phyloP scores from a whole-genome alignment of 192 early-diverging fungal genomes.

The Helicostylum pulchrum region DNA sequence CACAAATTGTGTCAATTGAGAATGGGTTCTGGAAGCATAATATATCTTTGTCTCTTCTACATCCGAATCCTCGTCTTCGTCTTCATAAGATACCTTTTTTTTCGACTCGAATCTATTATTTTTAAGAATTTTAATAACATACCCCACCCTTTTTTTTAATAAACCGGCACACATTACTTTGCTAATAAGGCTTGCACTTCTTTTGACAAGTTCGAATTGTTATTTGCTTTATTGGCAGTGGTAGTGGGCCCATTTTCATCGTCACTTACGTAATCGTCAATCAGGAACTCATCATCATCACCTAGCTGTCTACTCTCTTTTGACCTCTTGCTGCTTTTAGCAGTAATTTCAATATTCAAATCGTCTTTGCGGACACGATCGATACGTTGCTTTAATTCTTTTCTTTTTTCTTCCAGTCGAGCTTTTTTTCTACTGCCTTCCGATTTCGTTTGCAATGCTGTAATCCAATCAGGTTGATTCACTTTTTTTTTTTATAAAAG shows the following conservation, averaged over 20 bases:
- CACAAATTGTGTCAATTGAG: conserved; percentile 88
- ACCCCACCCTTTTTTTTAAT: no score
- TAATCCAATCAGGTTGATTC: conserved; percentile 49
- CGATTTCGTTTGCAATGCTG: conserved; percentile 18
- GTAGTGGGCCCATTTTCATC: conserved; percentile 36
- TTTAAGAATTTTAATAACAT: background rate
- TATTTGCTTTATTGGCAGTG: conserved; percentile 9
- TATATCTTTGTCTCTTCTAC: conserved; percentile 39
- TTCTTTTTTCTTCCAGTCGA: conserved; percentile 2
- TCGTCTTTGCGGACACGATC: conserved; percentile 17
- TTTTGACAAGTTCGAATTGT: conserved; percentile 44
- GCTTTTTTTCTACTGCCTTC: conserved; percentile 11
- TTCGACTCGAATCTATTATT: background rate
- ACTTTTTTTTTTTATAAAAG: background rate
- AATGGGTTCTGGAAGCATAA: conserved; percentile 82
- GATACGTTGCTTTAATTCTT: conserved; percentile 37
- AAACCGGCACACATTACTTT: conserved; percentile 23
- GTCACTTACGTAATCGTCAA: conserved; percentile 62
- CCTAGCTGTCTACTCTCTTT: background rate
- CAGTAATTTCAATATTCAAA: conserved; percentile 5
- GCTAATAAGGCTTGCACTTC: conserved; percentile 54
- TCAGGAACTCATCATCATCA: conserved; percentile 40
- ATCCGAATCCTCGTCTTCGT: conserved; percentile 19
- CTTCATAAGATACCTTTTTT: background rate
- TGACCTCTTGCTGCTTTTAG: conserved; percentile 19